phyloP scores from a whole-genome alignment of 78 protist genomes.

The Chrysochromulina tobinii region DNA sequence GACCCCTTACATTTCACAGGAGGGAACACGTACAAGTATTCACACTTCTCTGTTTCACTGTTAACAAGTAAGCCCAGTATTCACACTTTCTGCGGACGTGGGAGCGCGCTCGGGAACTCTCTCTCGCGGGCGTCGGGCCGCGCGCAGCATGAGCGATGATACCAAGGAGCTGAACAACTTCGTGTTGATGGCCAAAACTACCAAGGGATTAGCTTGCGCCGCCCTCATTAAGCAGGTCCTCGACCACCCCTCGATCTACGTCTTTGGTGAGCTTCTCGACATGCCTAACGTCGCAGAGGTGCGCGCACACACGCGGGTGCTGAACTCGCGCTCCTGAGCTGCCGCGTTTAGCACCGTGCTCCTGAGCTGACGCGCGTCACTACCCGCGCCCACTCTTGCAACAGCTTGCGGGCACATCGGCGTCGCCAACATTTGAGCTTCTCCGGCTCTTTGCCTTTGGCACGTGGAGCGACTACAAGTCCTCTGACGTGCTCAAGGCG shows the following conservation, averaged over 20 bases:
- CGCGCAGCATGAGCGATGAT: neutral
- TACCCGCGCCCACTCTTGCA: neutral
- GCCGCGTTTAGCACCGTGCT: too few relatives aligned
- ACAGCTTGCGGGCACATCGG: neutral
- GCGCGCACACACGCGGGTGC: neutral
- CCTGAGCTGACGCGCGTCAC: neutral
- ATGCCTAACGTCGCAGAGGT: neutral
- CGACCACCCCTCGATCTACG: neutral
- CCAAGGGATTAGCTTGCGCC: neutral
- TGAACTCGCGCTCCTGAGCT: neutral
- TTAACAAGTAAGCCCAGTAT: too few relatives aligned
- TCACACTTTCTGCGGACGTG: too few relatives aligned
- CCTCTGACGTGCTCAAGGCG: neutral
- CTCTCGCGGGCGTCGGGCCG: too few relatives aligned
- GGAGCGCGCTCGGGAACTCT: too few relatives aligned
- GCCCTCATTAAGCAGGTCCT: neutral
- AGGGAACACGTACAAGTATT: too few relatives aligned
- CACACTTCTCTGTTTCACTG: too few relatives aligned
- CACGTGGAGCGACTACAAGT: conserved; percentile 26
- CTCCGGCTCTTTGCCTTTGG: conserved; percentile 13
- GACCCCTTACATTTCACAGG: too few relatives aligned
- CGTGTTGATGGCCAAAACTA: neutral
- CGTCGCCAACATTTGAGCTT: neutral
- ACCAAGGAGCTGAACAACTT: neutral
- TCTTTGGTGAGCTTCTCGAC: conserved; percentile 40